Evolutionary conservation across 495 filamentous ascomycete species (phyloP), one percentile per base, ranked within the genome.

Genomic region (Aspergillus incahuasiensis): DNA sequence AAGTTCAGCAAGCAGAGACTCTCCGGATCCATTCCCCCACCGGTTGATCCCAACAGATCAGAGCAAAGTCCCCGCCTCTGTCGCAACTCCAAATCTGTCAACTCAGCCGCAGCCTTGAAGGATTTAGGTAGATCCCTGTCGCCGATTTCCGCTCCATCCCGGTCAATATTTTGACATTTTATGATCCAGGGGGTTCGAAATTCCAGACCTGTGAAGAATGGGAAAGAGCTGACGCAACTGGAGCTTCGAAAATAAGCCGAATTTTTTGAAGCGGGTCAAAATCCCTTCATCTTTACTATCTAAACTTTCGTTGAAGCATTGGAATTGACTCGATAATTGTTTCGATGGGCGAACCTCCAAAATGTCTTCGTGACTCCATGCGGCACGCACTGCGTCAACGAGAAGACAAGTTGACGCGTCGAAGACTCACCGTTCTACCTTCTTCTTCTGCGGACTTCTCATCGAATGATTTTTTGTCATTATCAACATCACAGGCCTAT

Each of bases 381-480:
- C 65, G 59, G 22, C 42, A 54, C 3, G 64, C 72, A 2, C 67
- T 83, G 12, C 57, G 65, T 9, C 65, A 62, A 1, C 70, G 80
- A 47, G 74, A 74, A 52, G 54, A 68, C 41, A 74, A 72, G 28
- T 73, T 72, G 30, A 71, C 72, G n/a, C 75, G 76, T 42, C 80
- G 81, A 41, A 63, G 60, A 43, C 63, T 78, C 7, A 78, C 73
- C 1, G 55, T 73, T 25, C 51, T 72, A 15, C 66, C 73, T 2
- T 46, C 62, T 12, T 60, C 60, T 12, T 64, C 72, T 1, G 64
- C 65, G 11, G 76, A 79, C 45, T 77, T 79, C 52, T 76, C 71
- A 19, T 78, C 76, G 20, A 78, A 77, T 54, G 76, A 79, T 52
- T 75, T 75, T 46, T 67, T 79, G 1, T 78, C 75, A 0, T 56